Evolutionary conservation across 1,284 basidiomycete genomes (phyloP), one percentile per base, ranked within the genome.

Genomic region (Cystobasidium pallidum): DNA sequence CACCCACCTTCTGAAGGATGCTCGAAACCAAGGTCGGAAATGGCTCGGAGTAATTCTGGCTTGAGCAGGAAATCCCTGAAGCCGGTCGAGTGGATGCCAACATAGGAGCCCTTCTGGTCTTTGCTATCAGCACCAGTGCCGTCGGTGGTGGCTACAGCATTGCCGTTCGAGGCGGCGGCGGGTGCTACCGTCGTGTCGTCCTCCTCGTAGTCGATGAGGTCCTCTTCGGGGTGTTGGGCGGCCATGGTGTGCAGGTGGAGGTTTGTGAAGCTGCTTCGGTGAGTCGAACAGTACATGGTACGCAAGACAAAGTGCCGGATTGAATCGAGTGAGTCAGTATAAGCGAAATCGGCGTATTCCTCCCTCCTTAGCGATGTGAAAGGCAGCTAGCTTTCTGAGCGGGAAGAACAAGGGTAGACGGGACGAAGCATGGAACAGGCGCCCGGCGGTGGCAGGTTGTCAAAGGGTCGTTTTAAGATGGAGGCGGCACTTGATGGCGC

Each of bases 21-120:
- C 83, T 99, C 96, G 81, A 99, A 99, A 84, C 96, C 96, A 57
- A 99, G 85, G 80, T 99, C 96, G 82, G 92, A 95, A 82, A 99
- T 99, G 67, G 96, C 94, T 78, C 96, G 90, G 79, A 99, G 86
- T 75, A 99, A 84, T 82, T 99, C 96, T 73, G 94, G 92, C 86
- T 97, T 98, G 83, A 98, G 85, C 80, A 98, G 84, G 85, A 98
- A 98, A 82, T 98, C 94, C 81, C 93, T 92, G 80, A 49, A 74
- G 57, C 78, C 73, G 68, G 75, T 77, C 73, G 93, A 94, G 85
- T 97, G 94, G 78, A 97, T 95, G 51, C 94, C 94, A 75, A 94
- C 94, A 82, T 95, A 96, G 82, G 92, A 93, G 85, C 94, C 94
- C 86, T 95, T 94, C 81, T 94, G 92, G 74, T 80, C 79, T 80